A percentile compares a stretch with the other conserved stretches of the same genome.
These are phyloP conservation scores for Geotrichum ghanense DNA, from an alignment of 805 yeast genomes.

Conservation along the genomic window DNA sequence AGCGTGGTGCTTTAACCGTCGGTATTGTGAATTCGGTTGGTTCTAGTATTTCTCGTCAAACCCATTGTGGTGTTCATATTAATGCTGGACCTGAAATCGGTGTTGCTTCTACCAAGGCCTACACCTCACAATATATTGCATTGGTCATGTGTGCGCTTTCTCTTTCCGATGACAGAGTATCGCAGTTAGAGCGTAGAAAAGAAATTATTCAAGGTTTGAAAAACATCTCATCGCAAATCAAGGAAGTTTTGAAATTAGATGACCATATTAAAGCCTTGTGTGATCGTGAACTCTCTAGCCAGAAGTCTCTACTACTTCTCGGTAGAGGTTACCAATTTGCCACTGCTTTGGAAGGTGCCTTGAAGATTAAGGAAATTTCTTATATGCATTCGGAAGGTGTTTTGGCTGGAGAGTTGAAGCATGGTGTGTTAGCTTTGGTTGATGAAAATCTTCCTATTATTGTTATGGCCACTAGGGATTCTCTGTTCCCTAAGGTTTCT, in stretches of 20 bases:
- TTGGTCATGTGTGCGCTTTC: constrained; percentile 93
- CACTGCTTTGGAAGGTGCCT: constrained; percentile 95
- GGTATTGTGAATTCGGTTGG: constrained; percentile 98
- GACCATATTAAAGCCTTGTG: constrained; percentile 66
- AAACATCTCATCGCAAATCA: constrained; percentile 76
- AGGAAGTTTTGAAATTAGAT: constrained; percentile 62
- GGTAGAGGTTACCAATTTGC: constrained; percentile 99
- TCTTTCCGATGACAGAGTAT: constrained; percentile 80
- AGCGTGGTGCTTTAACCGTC: constrained; percentile 93
- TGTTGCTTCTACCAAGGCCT: constrained; percentile 98
- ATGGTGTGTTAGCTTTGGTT: constrained; percentile 94
- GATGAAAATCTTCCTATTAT: constrained; percentile 90
- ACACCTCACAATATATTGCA: constrained; percentile 96
- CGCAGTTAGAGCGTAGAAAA: constrained; percentile 60
- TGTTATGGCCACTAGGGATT: constrained; percentile 93
- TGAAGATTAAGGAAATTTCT: constrained; percentile 94
- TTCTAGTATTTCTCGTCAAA: constrained; percentile 89
- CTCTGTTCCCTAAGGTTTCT: constrained; percentile 90
- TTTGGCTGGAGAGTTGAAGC: constrained; percentile 97
- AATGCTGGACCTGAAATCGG: constrained; percentile 99
- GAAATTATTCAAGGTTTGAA: constrained; percentile 82
- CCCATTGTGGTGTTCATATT: constrained; percentile 98
- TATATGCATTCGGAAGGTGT: constrained; percentile 99
- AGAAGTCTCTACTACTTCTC: constrained; percentile 76
- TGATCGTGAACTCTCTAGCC: constrained; percentile 56